A percentile compares a stretch with the other conserved stretches of the same genome.
Conservation (phyloP, 2,329 filamentous ascomycete species). For the Stagonosporopsis tanaceti region DNA sequence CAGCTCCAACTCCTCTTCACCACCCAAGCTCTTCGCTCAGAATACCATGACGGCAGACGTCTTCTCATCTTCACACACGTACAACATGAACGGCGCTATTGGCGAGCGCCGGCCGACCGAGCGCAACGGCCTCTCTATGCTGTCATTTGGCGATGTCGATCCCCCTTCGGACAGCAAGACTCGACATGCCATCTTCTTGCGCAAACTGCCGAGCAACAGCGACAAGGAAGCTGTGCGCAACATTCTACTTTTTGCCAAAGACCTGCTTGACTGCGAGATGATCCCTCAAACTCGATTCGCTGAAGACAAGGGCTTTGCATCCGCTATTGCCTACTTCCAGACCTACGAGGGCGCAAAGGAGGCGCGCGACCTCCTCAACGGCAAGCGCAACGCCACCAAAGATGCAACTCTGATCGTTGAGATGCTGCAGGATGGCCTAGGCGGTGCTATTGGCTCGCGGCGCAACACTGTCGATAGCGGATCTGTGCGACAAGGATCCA, state of each 20-base stretch:
- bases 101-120: conserved; percentile 52
- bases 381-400: conserved; percentile 68
- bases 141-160: conserved; percentile 48
- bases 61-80: conserved; percentile 51
- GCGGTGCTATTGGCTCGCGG: conserved; percentile 54
- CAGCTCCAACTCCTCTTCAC: conserved; percentile 52
- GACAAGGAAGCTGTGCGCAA: conserved; percentile 66
- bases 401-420: conserved; percentile 68
- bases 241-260: conserved; percentile 71
- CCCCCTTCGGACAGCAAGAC: conserved; percentile 33
- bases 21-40: conserved; percentile 46
- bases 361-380: conserved; percentile 66
- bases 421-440: conserved; percentile 55
- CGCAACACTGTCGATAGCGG: conserved; percentile 64
- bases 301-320: conserved; percentile 65
- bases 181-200: conserved; percentile 60
- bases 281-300: conserved; percentile 59
- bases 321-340: conserved; percentile 67
- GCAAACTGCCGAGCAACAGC: conserved; percentile 66
- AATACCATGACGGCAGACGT: conserved; percentile 52
- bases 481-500: conserved; percentile 53
- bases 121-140: conserved; percentile 45
- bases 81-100: conserved; percentile 50
- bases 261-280: conserved; percentile 67
- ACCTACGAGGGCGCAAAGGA: conserved; percentile 66